A percentile compares a stretch with the other conserved stretches of the same genome.
Evolutionary conservation across 495 filamentous ascomycete genomes (phyloP).

Genomic region (Podospora conica): DNA sequence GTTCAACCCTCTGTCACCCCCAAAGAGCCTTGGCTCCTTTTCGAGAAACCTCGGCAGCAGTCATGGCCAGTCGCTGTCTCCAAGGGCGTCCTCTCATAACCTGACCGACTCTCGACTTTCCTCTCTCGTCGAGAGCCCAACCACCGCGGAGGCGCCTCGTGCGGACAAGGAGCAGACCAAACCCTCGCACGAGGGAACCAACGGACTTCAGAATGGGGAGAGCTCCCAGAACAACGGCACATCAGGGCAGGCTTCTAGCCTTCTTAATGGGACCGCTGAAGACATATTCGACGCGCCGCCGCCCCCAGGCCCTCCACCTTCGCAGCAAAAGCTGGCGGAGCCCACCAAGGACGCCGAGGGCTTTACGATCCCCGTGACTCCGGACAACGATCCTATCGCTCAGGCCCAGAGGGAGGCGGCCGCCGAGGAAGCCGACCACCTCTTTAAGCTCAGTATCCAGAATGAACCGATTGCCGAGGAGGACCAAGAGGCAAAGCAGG

Average conservation of each 20-base stretch:
- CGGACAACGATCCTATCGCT: slow-evolving; percentile 68
- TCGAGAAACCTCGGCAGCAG: slow-evolving; percentile 45
- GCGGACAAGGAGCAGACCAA: slow-evolving; percentile 25
- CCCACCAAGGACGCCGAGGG: slow-evolving; percentile 53
- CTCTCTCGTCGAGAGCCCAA: slow-evolving; percentile 45
- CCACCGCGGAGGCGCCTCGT: slow-evolving; percentile 21
- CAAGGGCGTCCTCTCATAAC: slow-evolving; percentile 49
- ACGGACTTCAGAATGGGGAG: slow-evolving; percentile 31
- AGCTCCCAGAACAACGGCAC: slow-evolving; percentile 19
- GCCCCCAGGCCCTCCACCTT: slow-evolving; percentile 41
- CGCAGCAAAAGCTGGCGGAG: slow-evolving; percentile 34
- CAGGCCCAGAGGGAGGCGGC: slow-evolving; percentile 75
- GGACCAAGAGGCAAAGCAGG: slow-evolving; percentile 72
- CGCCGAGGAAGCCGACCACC: slow-evolving; percentile 56
- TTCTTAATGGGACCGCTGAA: slow-evolving; percentile 35
- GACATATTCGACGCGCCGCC: slow-evolving; percentile 43
- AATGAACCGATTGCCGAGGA: slow-evolving; percentile 93
- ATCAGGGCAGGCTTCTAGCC: slow-evolving; percentile 18
- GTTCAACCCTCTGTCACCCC: slow-evolving; percentile 40
- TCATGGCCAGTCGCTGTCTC: slow-evolving; percentile 43
- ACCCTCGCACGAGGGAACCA: slow-evolving; percentile 39
- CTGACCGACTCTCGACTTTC: slow-evolving; percentile 47
- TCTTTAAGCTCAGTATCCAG: slow-evolving; percentile 86
- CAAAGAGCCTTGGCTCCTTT: slow-evolving; percentile 47
- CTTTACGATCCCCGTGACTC: slow-evolving; percentile 61